Percentiles rank a stretch among this genome's conserved stretches.
phyloP scores from a whole-genome alignment of 2,329 filamentous ascomycete species.

The Pseudonectria buxi region DNA sequence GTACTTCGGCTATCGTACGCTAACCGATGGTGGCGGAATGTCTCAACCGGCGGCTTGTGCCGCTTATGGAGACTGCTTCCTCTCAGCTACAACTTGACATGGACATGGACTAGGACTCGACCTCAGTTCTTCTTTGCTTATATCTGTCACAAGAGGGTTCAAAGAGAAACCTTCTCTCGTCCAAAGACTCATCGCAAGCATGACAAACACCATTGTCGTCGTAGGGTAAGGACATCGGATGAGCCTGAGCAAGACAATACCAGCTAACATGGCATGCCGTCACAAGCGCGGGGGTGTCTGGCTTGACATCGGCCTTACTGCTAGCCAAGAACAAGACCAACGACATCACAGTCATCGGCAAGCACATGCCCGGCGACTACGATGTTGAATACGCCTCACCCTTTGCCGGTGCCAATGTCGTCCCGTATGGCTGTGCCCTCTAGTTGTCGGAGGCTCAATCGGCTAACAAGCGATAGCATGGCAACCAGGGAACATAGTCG shows the following conservation, averaged over 20 bases:
- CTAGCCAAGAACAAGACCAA: constrained; percentile 39
- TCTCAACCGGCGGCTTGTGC: no score
- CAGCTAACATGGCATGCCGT: constrained; percentile 3
- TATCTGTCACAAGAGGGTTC: no score
- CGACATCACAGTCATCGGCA: constrained; percentile 64
- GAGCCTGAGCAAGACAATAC: no score
- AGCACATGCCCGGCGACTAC: constrained; percentile 91
- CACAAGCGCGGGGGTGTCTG: constrained; percentile 41
- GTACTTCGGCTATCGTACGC: no score
- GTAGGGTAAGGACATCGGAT: constrained; percentile 27
- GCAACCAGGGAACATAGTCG: constrained; percentile 33
- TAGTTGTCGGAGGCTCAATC: neutral
- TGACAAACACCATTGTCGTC: constrained; percentile 27
- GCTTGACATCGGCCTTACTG: constrained; percentile 44
- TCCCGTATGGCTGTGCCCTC: constrained; percentile 51
- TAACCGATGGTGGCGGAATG: no score
- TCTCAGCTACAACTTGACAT: no score
- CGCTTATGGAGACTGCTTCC: no score
- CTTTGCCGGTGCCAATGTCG: constrained; percentile 78
- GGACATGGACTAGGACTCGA: no score
- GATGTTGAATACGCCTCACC: constrained; percentile 86
- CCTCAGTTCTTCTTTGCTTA: no score
- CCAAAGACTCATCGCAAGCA: no score
- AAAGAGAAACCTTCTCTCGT: no score
- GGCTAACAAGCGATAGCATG: constrained; percentile 31